Evolutionary conservation across 805 yeast genomes (phyloP).

Genomic region (Pachysolen tannophilus): DNA sequence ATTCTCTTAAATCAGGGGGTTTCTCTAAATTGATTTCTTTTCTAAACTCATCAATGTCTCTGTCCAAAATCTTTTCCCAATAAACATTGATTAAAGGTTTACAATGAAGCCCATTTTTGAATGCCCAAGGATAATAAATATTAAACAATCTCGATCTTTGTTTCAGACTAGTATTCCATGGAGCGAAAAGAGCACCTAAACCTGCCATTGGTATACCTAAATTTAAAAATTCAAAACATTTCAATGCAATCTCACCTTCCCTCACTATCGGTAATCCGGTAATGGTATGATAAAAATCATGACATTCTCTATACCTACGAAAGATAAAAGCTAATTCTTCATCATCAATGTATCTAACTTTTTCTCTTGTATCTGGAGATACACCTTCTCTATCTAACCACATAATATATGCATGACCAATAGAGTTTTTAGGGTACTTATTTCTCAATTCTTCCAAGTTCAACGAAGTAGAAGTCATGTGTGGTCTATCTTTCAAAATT

Average conservation of each 20-base stretch:
- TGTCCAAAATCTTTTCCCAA: slow-evolving; percentile 80
- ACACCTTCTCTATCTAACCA: slow-evolving; percentile 88
- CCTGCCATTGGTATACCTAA: slow-evolving; percentile 95
- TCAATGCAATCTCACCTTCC: slow-evolving; percentile 95
- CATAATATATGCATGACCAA: slow-evolving; percentile 71
- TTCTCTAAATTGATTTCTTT: slow-evolving; percentile 60
- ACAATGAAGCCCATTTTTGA: slow-evolving; percentile 60
- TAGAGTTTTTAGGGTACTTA: slow-evolving; percentile 51
- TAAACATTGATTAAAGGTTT: slow-evolving; percentile 79
- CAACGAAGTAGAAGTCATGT: slow-evolving; percentile 68
- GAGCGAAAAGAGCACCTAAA: slow-evolving; percentile 84
- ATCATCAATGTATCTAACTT: slow-evolving; percentile 81
- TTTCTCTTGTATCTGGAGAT: slow-evolving; percentile 87
- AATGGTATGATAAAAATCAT: slow-evolving; percentile 91
- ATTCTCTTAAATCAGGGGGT: slow-evolving; percentile 71
- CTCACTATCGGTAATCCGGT: slow-evolving; percentile 84
- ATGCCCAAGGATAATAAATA: slow-evolving; percentile 84
- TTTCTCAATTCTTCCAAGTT: slow-evolving; percentile 50
- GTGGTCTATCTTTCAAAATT: slow-evolving; percentile 71
- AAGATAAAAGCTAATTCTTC: slow-evolving; percentile 88
- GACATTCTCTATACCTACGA: slow-evolving; percentile 93
- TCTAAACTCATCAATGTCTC: slow-evolving; percentile 68
- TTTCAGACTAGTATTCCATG: slow-evolving; percentile 42
- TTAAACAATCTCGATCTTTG: slow-evolving; percentile 59
- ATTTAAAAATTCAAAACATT: slow-evolving; percentile 86